These are phyloP conservation scores for Trichosporon coremiiforme DNA, from an alignment of 1,284 basidiomycete species.

Conservation along the genomic window DNA sequence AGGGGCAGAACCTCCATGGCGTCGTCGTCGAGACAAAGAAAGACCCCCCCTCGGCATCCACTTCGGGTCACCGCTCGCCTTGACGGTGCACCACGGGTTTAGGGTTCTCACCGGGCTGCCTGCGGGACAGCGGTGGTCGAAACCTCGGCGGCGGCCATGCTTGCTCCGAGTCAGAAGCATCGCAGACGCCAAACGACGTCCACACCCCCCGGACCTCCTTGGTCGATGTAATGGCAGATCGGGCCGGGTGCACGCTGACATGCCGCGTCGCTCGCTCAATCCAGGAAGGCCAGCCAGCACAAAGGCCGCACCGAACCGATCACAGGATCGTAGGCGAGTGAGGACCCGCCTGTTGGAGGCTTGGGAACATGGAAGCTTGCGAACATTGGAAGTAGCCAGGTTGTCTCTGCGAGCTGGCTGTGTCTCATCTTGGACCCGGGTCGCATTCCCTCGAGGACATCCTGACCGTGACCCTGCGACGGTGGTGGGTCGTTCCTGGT, in stretches of 20 bases:
- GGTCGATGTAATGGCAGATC: neutral
- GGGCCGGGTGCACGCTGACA: neutral
- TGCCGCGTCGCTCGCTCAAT: neutral
- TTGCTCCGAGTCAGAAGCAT: neutral
- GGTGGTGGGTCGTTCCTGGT: slow-evolving; percentile 10
- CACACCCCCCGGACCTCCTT: neutral
- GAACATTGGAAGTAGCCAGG: neutral
- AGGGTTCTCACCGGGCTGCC: neutral
- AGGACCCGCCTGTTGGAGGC: too few relatives aligned
- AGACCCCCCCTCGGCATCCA: neutral
- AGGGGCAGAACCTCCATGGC: neutral
- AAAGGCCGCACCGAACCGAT: neutral
- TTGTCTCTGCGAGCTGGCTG: neutral
- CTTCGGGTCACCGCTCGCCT: neutral
- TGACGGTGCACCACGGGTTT: neutral
- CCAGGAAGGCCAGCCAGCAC: neutral
- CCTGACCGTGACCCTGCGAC: neutral
- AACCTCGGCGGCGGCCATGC: neutral
- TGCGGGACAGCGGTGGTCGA: slow-evolving; percentile 3
- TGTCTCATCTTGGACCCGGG: neutral
- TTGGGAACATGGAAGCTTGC: too few relatives aligned
- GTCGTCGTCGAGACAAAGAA: neutral
- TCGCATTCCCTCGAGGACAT: neutral
- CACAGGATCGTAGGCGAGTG: too few relatives aligned
- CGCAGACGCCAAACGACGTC: too few relatives aligned